Percentiles rank a stretch among this genome's conserved stretches.
Evolutionary conservation across 164 flowering plant genomes (phyloP).

Genomic region (Nymphaea colorata): DNA sequence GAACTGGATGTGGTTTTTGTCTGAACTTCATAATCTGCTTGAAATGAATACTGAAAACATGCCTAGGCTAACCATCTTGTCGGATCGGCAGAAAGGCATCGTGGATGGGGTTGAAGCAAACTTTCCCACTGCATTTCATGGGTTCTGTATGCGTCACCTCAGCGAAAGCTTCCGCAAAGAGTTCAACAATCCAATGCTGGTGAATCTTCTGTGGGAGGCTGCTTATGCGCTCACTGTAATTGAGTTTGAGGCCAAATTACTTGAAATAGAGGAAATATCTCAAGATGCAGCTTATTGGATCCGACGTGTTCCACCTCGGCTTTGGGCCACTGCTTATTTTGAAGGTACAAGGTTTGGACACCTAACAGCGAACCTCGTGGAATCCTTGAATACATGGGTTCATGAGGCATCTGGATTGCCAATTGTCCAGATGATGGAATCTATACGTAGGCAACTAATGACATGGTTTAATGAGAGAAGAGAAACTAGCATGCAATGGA

Average conservation of each 20-base stretch:
- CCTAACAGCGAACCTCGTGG: constrained; percentile 35
- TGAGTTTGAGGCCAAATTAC: constrained; percentile 33
- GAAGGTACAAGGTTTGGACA: constrained; percentile 41
- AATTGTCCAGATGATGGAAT: constrained; percentile 45
- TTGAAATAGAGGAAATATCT: constrained; percentile 39
- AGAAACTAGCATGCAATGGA: constrained; percentile 40
- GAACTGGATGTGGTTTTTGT: constrained; percentile 36
- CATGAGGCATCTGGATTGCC: constrained; percentile 42
- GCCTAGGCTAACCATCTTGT: constrained; percentile 39
- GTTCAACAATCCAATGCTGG: constrained; percentile 33
- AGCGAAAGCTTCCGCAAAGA: constrained; percentile 35
- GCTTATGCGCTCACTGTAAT: constrained; percentile 32
- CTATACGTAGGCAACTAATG: constrained; percentile 35
- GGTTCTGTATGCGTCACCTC: constrained; percentile 39
- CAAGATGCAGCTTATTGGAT: constrained; percentile 44
- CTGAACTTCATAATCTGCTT: constrained; percentile 31
- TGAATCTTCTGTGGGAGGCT: constrained; percentile 35
- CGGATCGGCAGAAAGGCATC: constrained; percentile 35
- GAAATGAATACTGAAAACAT: constrained; percentile 37
- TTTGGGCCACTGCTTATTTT: constrained; percentile 48
- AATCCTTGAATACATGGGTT: constrained; percentile 33
- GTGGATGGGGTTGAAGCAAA: constrained; percentile 34
- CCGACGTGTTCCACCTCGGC: constrained; percentile 35
- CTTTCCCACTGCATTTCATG: constrained; percentile 41
- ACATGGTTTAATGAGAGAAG: constrained; percentile 43